phyloP scores from a whole-genome alignment of 257 asterid genomes.

The Rubia yunnanensis region DNA sequence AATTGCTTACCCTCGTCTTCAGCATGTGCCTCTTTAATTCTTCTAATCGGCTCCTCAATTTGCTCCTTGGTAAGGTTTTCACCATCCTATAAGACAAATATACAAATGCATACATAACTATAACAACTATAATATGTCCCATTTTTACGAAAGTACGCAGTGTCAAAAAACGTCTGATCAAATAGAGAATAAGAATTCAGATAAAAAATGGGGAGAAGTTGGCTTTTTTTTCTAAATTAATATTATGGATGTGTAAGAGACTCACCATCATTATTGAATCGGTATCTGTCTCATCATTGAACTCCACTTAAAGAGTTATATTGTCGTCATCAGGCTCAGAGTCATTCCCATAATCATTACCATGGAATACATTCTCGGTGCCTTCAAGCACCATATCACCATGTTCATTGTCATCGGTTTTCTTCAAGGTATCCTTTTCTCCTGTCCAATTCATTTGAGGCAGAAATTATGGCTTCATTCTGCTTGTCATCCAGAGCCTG shows the following conservation, averaged over 20 bases:
- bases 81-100: conserved; percentile 44
- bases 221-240: background rate
- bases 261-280: conserved; percentile 76
- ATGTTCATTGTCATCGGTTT: conserved; percentile 62
- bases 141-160: background rate
- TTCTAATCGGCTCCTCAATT: conserved; percentile 69
- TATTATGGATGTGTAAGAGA: conserved; percentile 5
- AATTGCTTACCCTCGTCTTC: conserved; percentile 77
- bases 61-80: conserved; percentile 78
- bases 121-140: background rate
- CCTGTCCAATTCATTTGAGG: conserved; percentile 70
- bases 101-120: background rate
- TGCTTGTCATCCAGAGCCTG: no score
- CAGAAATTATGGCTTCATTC: conserved; percentile 71
- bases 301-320: conserved; percentile 56
- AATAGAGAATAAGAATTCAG: background rate
- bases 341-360: conserved; percentile 30
- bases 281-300: conserved; percentile 75
- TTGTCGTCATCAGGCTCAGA: conserved; percentile 71
- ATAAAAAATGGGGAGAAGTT: background rate
- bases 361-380: conserved; percentile 32
- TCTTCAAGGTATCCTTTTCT: conserved; percentile 94
- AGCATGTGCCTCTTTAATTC: conserved; percentile 78
- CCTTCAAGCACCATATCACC: conserved; percentile 81
- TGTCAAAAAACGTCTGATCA: background rate